These are phyloP conservation scores for Syncephalastrum racemosum DNA, from an alignment of 371 early-diverging fungal genomes.

Conservation along the genomic window DNA sequence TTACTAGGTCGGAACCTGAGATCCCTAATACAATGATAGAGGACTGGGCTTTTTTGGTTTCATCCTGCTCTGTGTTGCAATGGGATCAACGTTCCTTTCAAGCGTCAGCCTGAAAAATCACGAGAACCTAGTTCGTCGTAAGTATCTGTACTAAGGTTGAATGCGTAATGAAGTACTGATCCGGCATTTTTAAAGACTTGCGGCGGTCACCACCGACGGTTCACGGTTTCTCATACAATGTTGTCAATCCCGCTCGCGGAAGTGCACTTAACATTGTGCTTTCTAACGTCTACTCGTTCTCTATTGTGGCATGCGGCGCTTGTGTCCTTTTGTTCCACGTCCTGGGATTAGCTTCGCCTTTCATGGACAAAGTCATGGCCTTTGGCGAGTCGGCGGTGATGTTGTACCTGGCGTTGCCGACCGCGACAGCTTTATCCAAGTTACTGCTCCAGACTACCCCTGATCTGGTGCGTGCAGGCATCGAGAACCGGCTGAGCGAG, in stretches of 20 bases:
- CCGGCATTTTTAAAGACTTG: conserved; percentile 20
- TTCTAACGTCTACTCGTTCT: conserved; percentile 37
- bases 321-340: conserved; percentile 23
- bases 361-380: conserved; percentile 53
- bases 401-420: conserved; percentile 49
- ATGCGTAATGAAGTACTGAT: not conserved
- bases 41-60: conserved; percentile 41
- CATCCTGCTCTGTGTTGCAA: conserved; percentile 38
- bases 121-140: conserved; percentile 58
- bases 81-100: conserved; percentile 51
- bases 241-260: conserved; percentile 39
- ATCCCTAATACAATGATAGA: not conserved
- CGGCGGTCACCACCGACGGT: conserved; percentile 38
- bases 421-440: conserved; percentile 40
- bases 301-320: conserved; percentile 32
- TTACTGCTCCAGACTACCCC: conserved; percentile 47
- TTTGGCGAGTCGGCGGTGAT: conserved; percentile 54
- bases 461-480: conserved; percentile 28
- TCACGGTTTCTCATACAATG: conserved; percentile 49
- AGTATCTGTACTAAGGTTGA: conserved; percentile 2
- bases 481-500: conserved; percentile 41
- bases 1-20: not conserved
- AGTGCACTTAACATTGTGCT: conserved; percentile 31
- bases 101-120: conserved; percentile 57
- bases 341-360: conserved; percentile 26